Base-by-base conservation (phyloP, 1,284 basidiomycete genomes). In the Earliella scabrosa region DNA sequence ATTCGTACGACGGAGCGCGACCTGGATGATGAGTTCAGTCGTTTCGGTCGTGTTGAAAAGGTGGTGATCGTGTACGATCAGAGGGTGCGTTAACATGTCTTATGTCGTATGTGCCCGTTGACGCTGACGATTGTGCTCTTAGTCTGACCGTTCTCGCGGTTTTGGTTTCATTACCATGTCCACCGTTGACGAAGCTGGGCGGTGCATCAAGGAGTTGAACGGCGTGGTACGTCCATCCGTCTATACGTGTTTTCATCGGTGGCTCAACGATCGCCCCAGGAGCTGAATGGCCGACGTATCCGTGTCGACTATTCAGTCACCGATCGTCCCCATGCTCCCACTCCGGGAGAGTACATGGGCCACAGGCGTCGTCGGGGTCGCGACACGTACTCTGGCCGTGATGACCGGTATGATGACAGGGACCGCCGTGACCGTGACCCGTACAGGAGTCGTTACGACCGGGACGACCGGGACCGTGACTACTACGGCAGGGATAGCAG, bases 11-110 rank as follows among this genome's bases (percentile, higher is more conserved):
- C 88, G 56, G 97, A 99, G 73, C 86, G 91, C 40, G 97, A 98
- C 71, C 79, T 99, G 45, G 93, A 98, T 66, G 91, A 97, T 62
- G 95, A 98, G 73, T 99, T 99, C 67, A 84, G 79, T 65, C 84
- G 92, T 43, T 92, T 88, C 65, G 96, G 95, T 21, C 83, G 87
- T 26, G 96, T 98, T 49, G 93, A 97, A 68, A 98, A 98, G 75
- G 95, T 96, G 34, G 92, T 92, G 49, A 95, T 99, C 64, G 97
- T 99, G n/a, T 98, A 98, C 72, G 97, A 99, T 75, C 95, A 98
- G 73, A 81, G 96, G 69, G 95, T 97, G 70, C 70, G 93, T 56
- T 77, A 20, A 21, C 6, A 24, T 20, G 36, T 1, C 23, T 55
- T 26, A 35, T 44, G 26, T 36, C 52, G 35, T 23, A n/a, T n/a